phyloP scores from a whole-genome alignment of 75 land plant genomes.

The Picea sitchensis region DNA sequence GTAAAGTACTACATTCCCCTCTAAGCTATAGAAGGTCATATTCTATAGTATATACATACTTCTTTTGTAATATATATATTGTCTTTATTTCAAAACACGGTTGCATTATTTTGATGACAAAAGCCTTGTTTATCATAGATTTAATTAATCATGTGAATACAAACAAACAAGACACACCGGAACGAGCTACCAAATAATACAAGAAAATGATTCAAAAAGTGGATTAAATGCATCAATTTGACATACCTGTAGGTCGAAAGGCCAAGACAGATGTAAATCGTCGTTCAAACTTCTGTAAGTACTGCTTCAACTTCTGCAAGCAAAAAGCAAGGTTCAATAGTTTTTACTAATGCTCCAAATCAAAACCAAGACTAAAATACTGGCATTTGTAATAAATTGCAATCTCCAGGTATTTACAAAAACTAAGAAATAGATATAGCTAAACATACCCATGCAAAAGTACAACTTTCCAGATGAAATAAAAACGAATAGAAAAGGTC shows the following conservation, averaged over 20 bases:
- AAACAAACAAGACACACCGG: neutral
- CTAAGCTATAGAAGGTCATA: neutral
- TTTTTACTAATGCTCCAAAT: neutral
- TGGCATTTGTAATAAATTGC: neutral
- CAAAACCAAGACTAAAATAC: neutral
- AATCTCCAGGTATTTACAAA: neutral
- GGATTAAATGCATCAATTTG: slow-evolving; percentile 1
- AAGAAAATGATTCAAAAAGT: neutral
- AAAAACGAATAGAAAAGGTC: neutral
- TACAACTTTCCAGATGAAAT: neutral
- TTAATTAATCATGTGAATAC: neutral
- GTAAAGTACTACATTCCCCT: neutral
- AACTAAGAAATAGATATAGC: neutral
- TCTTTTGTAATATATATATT: neutral
- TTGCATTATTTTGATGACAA: neutral
- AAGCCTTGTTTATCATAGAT: neutral
- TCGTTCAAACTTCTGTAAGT: slow-evolving; percentile 30
- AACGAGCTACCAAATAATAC: neutral
- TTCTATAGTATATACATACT: neutral
- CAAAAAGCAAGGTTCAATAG: neutral
- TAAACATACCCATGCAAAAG: neutral
- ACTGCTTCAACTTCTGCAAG: slow-evolving; percentile 43
- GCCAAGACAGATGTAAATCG: slow-evolving; percentile 54
- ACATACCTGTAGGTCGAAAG: slow-evolving; percentile 78
- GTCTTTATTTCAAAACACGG: neutral